phyloP scores from a whole-genome alignment of 2,329 filamentous ascomycete genomes.

The Epichloe glyceriae region DNA sequence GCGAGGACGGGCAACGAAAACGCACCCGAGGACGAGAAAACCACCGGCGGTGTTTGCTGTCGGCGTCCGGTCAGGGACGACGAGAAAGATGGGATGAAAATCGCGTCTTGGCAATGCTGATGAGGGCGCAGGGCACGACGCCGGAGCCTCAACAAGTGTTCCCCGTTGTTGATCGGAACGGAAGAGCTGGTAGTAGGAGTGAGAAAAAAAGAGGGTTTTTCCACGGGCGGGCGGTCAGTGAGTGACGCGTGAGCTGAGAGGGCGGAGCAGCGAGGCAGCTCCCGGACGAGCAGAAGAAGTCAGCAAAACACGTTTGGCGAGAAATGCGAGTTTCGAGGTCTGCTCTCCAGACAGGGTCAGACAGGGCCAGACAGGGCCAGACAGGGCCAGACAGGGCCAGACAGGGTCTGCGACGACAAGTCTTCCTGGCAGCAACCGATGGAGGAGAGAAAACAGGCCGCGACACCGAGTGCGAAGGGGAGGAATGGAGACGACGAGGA shows the following conservation, averaged over 20 bases:
- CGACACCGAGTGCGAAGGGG: not conserved
- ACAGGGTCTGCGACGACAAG: too few relatives aligned
- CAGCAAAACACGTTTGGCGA: not conserved
- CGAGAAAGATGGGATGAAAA: slow-evolving; percentile 1
- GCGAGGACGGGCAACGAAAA: not conserved
- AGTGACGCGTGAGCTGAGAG: slow-evolving; percentile 2
- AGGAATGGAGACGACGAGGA: not conserved
- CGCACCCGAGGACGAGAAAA: not conserved
- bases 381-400: too few relatives aligned
- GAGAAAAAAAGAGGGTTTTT: slow-evolving; percentile 1
- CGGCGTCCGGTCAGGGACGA: not conserved
- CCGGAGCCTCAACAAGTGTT: slow-evolving; percentile 3
- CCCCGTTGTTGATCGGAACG: slow-evolving; percentile 4
- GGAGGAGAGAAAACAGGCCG: slow-evolving; percentile 2
- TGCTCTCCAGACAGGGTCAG: too few relatives aligned
- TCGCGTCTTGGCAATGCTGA: slow-evolving; percentile 1
- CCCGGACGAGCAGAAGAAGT: not conserved
- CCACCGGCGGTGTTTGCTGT: slow-evolving; percentile 1
- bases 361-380: too few relatives aligned
- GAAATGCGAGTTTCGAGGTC: not conserved
- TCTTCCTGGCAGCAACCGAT: not conserved
- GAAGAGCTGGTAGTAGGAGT: not conserved
- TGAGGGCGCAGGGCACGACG: slow-evolving; percentile 2
- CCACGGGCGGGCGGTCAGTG: not conserved
- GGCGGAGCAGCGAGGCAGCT: slow-evolving; percentile 1